A percentile compares a stretch with the other conserved stretches of the same genome.
Conservation (phyloP, 1,284 basidiomycete species). For the Marasmius fiardii region DNA sequence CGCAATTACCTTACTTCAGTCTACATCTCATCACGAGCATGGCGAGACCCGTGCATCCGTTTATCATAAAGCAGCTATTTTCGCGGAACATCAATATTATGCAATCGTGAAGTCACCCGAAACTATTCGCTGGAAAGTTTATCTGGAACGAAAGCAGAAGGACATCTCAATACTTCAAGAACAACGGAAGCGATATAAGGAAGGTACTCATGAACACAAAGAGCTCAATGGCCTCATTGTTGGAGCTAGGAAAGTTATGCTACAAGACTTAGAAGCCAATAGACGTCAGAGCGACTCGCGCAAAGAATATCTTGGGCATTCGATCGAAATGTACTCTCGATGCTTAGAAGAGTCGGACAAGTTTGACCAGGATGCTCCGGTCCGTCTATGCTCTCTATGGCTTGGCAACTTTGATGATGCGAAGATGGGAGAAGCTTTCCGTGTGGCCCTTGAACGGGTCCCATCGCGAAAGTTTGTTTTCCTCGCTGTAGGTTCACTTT, state of each 20-base stretch:
- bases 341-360: slow-evolving; percentile 68
- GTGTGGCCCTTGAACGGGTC: slow-evolving; percentile 53
- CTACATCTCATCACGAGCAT: slow-evolving; percentile 18
- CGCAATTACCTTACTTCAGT: slow-evolving; percentile 46
- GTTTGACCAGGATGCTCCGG: slow-evolving; percentile 75
- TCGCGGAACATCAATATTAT: slow-evolving; percentile 86
- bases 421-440: slow-evolving; percentile 34
- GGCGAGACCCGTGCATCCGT: slow-evolving; percentile 53
- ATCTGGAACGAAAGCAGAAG: slow-evolving; percentile 68
- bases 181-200: slow-evolving; percentile 28
- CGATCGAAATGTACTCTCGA: slow-evolving; percentile 82
- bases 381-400: slow-evolving; percentile 90
- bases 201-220: slow-evolving; percentile 23
- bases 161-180: slow-evolving; percentile 53
- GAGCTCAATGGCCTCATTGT: slow-evolving; percentile 25
- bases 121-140: slow-evolving; percentile 64
- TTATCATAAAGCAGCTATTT: slow-evolving; percentile 81
- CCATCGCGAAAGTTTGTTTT: slow-evolving; percentile 90
- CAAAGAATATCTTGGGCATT: slow-evolving; percentile 66
- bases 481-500: slow-evolving; percentile 59
- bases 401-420: slow-evolving; percentile 77
- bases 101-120: slow-evolving; percentile 71
- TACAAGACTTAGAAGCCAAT: slow-evolving; percentile 63
- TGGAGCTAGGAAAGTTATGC: slow-evolving; percentile 36
- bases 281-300: slow-evolving; percentile 45